Percentiles rank a stretch among this genome's conserved stretches.
phyloP scores from a whole-genome alignment of 805 yeast species.

The Wickerhamiella musiphila region DNA sequence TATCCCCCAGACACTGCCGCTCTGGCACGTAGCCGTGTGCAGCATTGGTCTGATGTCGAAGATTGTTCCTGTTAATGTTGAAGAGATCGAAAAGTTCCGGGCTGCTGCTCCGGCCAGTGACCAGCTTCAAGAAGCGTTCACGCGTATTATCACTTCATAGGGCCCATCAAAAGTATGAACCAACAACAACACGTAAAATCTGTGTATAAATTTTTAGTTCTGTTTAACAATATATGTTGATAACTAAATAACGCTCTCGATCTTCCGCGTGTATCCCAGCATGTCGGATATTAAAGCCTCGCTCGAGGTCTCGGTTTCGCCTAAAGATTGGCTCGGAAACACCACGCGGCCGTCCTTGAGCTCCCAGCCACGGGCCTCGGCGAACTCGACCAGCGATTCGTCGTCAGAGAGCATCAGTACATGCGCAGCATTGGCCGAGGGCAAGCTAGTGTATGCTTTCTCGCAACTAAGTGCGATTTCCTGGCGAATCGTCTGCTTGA shows the following conservation, averaged over 20 bases:
- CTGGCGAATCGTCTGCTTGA: constrained; percentile 61
- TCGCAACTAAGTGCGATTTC: constrained; percentile 79
- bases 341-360: constrained; percentile 28
- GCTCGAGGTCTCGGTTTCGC: constrained; percentile 21
- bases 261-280: constrained; percentile 74
- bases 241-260: constrained; percentile 68
- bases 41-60: constrained; percentile 1
- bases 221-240: not conserved
- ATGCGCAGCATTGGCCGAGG: constrained; percentile 66
- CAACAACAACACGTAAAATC: too few relatives aligned
- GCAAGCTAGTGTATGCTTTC: constrained; percentile 56
- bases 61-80: constrained; percentile 1
- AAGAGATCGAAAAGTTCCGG: not conserved
- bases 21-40: not conserved
- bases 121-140: too few relatives aligned
- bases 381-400: constrained; percentile 35
- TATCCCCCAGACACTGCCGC: not conserved
- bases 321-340: too few relatives aligned
- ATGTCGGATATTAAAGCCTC: constrained; percentile 45
- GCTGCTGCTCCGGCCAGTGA: not conserved
- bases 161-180: too few relatives aligned
- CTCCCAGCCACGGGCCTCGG: constrained; percentile 39
- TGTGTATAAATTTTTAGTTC: too few relatives aligned
- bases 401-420: constrained; percentile 54
- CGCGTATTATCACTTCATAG: too few relatives aligned